phyloP scores from a whole-genome alignment of 257 asterid genomes.

The Solanum microdontum region DNA sequence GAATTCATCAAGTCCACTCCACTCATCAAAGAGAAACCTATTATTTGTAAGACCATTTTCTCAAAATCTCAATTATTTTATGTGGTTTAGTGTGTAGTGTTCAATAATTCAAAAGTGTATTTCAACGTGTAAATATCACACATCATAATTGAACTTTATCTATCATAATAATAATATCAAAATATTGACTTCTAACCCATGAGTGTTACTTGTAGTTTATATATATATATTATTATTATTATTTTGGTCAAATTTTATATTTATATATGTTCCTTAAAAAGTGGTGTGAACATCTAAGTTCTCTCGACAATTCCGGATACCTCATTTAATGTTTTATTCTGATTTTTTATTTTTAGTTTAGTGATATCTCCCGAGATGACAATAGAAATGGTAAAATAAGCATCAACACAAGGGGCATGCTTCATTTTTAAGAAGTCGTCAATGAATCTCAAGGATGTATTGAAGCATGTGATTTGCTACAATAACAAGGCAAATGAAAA shows the following conservation, averaged over 20 bases:
- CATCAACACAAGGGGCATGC: conserved; percentile 24
- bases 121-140: background rate
- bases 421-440: conserved; percentile 22
- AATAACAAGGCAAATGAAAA: background rate
- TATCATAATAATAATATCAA: background rate
- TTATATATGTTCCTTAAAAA: too few relatives aligned
- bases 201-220: background rate
- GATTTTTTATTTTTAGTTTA: background rate
- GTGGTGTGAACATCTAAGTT: background rate
- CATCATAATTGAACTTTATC: background rate
- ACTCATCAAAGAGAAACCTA: conserved; percentile 1
- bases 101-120: too few relatives aligned
- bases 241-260: too few relatives aligned
- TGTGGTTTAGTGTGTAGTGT: background rate
- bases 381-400: conserved; percentile 14
- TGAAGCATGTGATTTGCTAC: conserved; percentile 20
- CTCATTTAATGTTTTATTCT: background rate
- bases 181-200: background rate
- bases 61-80: background rate
- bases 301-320: background rate
- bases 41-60: conserved; percentile 15
- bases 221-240: too few relatives aligned
- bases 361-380: conserved; percentile 14
- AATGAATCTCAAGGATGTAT: conserved; percentile 19
- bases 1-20: conserved; percentile 16